A percentile compares a stretch with the other conserved stretches of the same genome.
Conservation (phyloP, 805 yeast genomes). For the Suhomyces xylopsoci region DNA sequence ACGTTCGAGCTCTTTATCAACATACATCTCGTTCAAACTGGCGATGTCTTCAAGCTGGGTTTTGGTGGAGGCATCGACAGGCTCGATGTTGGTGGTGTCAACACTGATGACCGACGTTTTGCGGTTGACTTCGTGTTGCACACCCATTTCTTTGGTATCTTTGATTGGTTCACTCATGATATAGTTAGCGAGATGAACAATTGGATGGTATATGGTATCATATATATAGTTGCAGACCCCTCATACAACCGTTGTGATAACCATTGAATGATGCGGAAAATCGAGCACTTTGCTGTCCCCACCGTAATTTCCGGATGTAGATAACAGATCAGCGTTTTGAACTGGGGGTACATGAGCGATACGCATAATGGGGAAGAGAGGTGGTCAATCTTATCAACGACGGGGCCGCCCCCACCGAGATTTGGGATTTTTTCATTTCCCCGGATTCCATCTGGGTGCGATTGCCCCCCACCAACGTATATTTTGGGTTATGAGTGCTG, state of each 20-base stretch:
- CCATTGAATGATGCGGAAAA: neutral
- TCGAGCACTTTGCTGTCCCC: neutral
- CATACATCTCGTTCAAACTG: constrained; percentile 10
- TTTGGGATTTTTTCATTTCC: neutral
- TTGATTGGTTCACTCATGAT: neutral
- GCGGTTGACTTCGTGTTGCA: constrained; percentile 5
- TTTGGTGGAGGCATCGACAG: neutral
- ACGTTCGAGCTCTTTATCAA: constrained; percentile 22
- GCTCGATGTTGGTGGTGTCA: constrained; percentile 1
- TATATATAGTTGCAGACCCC: neutral
- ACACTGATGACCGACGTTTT: constrained; percentile 4
- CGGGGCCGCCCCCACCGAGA: neutral
- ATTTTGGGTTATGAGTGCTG: neutral
- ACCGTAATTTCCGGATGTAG: neutral
- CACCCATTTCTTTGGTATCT: constrained; percentile 5
- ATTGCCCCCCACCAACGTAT: neutral
- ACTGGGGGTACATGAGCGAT: neutral
- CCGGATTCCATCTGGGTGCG: neutral
- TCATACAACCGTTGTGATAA: neutral
- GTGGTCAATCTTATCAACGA: neutral
- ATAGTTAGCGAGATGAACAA: neutral
- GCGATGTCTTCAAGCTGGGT: constrained; percentile 13
- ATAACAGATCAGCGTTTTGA: neutral
- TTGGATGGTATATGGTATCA: neutral
- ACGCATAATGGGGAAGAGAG: neutral